Percentiles rank a stretch among this genome's conserved stretches.
Conservation (phyloP, 75 land plant genomes). For the Larix kaempferi region DNA sequence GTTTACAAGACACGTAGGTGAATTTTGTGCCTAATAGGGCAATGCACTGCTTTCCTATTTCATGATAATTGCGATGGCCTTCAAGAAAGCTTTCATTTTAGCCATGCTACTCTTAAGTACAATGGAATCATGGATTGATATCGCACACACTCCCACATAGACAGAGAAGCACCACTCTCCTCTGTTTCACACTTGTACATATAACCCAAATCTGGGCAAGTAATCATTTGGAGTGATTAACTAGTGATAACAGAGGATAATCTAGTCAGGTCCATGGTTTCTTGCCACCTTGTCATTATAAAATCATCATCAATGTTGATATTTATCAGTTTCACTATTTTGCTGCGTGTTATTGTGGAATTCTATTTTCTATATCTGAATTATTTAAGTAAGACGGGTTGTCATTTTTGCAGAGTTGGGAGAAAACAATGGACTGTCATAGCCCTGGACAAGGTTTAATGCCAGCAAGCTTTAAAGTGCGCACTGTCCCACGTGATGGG, state of each 20-base stretch:
- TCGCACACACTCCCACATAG: too few relatives aligned
- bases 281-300: background rate
- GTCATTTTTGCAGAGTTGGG: slow-evolving; percentile 75
- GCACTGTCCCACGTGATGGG: slow-evolving; percentile 77
- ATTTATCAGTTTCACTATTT: background rate
- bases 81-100: too few relatives aligned
- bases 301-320: background rate
- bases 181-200: too few relatives aligned
- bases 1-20: too few relatives aligned
- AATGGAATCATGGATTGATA: too few relatives aligned
- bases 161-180: too few relatives aligned
- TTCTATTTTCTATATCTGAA: background rate
- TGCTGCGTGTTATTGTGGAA: background rate
- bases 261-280: background rate
- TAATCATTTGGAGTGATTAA: too few relatives aligned
- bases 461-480: slow-evolving; percentile 97
- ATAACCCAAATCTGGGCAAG: too few relatives aligned
- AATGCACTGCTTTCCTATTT: too few relatives aligned
- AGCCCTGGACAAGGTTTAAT: slow-evolving; percentile 96
- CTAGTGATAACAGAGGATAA: background rate
- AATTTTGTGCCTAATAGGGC: too few relatives aligned
- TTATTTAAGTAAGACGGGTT: background rate
- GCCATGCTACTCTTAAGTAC: too few relatives aligned
- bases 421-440: slow-evolving; percentile 96
- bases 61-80: too few relatives aligned